Conservation (phyloP, 2,329 filamentous ascomycete species). For the Arthrobotrys musiformis region DNA sequence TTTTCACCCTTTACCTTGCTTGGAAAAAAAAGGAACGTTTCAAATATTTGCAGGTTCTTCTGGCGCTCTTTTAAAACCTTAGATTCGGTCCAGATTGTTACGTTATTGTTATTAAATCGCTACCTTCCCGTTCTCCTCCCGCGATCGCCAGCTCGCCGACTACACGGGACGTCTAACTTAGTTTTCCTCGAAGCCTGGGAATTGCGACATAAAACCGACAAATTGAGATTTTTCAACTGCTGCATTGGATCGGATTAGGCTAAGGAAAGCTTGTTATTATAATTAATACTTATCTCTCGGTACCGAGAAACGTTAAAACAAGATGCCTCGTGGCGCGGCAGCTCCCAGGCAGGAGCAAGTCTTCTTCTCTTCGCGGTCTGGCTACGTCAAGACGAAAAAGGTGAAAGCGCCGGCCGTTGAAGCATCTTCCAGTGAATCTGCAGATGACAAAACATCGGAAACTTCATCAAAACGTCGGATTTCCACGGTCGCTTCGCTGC, state of each 20-base stretch:
- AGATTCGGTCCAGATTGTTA: slow-evolving; percentile 24
- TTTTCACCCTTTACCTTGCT: slow-evolving; percentile 6
- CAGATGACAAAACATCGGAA: slow-evolving; percentile 30
- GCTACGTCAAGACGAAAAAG: slow-evolving; percentile 40
- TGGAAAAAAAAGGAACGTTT: slow-evolving; percentile 16
- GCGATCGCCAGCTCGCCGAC: slow-evolving; percentile 54
- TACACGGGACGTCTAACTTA: slow-evolving; percentile 1
- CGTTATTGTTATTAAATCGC: slow-evolving; percentile 54
- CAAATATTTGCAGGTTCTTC: background rate
- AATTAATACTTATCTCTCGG: background rate
- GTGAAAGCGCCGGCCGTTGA: slow-evolving; percentile 24
- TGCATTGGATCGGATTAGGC: background rate
- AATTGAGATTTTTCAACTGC: background rate
- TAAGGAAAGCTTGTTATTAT: slow-evolving; percentile 11
- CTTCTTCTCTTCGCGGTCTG: slow-evolving; percentile 52
- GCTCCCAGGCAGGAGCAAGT: slow-evolving; percentile 52
- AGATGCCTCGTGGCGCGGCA: slow-evolving; percentile 51
- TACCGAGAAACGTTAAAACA: background rate
- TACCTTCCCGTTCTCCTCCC: slow-evolving; percentile 23
- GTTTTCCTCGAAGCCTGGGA: slow-evolving; percentile 8
- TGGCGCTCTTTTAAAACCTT: slow-evolving; percentile 34
- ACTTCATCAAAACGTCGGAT: slow-evolving; percentile 38
- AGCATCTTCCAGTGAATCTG: background rate
- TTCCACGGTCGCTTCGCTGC: slow-evolving; percentile 48
- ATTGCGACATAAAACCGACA: slow-evolving; percentile 3